These are phyloP conservation scores for Nicotiana tabacum DNA, from an alignment of 257 asterid genomes.

Conservation along the genomic window DNA sequence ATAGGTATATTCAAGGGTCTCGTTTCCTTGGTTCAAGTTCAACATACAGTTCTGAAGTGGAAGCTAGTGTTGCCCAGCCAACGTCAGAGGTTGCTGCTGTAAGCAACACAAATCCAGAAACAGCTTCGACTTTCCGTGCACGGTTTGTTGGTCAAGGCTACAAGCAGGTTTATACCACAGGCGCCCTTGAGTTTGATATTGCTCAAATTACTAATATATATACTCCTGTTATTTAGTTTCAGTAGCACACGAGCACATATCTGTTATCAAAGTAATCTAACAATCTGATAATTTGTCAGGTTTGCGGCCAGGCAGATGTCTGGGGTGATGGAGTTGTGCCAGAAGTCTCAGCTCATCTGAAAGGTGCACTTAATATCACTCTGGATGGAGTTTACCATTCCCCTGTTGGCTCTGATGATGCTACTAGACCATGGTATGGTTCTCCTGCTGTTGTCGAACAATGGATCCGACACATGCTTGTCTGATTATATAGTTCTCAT, in stretches of 20 bases:
- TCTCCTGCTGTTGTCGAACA: slow-evolving; percentile 72
- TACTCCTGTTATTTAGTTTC: no score
- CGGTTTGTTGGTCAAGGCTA: slow-evolving; percentile 91
- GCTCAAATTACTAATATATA: neutral
- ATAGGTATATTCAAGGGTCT: slow-evolving; percentile 80
- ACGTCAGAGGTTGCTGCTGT: slow-evolving; percentile 34
- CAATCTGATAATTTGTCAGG: slow-evolving; percentile 33
- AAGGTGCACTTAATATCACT: slow-evolving; percentile 76
- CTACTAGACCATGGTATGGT: slow-evolving; percentile 84
- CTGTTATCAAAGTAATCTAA: neutral
- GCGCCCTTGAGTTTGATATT: neutral
- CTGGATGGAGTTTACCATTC: slow-evolving; percentile 82
- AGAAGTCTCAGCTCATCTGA: slow-evolving; percentile 81
- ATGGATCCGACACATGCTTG: slow-evolving; percentile 79
- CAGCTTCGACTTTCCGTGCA: slow-evolving; percentile 47
- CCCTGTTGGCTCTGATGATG: slow-evolving; percentile 76
- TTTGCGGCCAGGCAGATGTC: slow-evolving; percentile 84
- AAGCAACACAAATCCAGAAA: slow-evolving; percentile 19
- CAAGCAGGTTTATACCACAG: slow-evolving; percentile 56
- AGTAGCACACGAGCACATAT: neutral
- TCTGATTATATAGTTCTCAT: slow-evolving; percentile 20
- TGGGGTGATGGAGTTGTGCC: slow-evolving; percentile 98
- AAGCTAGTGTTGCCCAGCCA: slow-evolving; percentile 22
- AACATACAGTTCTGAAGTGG: slow-evolving; percentile 19
- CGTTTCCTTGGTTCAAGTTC: slow-evolving; percentile 47